Evolutionary conservation across 2,329 filamentous ascomycete genomes (phyloP).

Genomic region (Neoarthrinium moseri): DNA sequence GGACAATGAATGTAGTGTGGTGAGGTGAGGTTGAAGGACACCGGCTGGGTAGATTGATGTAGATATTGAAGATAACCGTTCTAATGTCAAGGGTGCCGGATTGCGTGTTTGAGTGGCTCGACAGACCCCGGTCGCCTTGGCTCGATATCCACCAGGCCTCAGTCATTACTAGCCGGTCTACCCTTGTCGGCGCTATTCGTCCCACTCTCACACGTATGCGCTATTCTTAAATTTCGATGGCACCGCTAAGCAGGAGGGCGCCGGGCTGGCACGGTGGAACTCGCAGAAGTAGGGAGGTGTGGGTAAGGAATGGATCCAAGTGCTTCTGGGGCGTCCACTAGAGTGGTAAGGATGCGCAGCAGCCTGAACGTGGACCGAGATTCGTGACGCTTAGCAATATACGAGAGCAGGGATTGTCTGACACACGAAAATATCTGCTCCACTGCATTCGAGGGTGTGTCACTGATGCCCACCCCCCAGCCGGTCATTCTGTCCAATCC

Average conservation of each 20-base stretch:
- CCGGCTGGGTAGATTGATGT: slow-evolving; percentile 27
- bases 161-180: slow-evolving; percentile 26
- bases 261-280: slow-evolving; percentile 21
- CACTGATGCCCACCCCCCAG: slow-evolving; percentile 16
- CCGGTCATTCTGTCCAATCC: slow-evolving; percentile 18
- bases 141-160: slow-evolving; percentile 20
- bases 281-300: slow-evolving; percentile 16
- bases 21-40: slow-evolving; percentile 22
- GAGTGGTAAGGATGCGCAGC: slow-evolving; percentile 21
- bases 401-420: slow-evolving; percentile 49
- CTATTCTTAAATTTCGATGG: slow-evolving; percentile 33
- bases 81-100: slow-evolving; percentile 20
- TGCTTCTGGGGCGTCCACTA: slow-evolving; percentile 29
- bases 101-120: slow-evolving; percentile 32
- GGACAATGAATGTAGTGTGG: slow-evolving; percentile 7
- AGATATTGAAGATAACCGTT: slow-evolving; percentile 27
- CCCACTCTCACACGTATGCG: slow-evolving; percentile 27
- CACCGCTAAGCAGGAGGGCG: slow-evolving; percentile 29
- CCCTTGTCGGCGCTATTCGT: slow-evolving; percentile 28
- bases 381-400: slow-evolving; percentile 39
- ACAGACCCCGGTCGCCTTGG: slow-evolving; percentile 23
- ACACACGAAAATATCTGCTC: slow-evolving; percentile 47
- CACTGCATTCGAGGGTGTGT: slow-evolving; percentile 20
- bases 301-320: slow-evolving; percentile 26
- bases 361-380: slow-evolving; percentile 13